Evolutionary conservation across 2,329 filamentous ascomycete species (phyloP), one percentile per base, ranked within the genome.

Genomic region (Phaeoacremonium minimum): DNA sequence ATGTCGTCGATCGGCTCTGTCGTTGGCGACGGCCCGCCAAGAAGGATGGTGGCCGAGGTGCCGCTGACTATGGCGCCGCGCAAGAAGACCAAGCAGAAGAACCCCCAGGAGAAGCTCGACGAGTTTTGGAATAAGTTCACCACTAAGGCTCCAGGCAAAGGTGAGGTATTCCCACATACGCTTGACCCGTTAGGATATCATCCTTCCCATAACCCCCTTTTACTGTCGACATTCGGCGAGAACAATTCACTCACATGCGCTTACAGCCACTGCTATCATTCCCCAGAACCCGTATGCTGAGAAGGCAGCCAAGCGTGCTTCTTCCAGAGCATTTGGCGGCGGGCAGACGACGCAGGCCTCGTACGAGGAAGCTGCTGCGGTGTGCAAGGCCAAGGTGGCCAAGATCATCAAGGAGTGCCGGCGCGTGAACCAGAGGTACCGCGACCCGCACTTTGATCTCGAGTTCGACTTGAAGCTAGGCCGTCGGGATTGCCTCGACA

Each of bases 371-470:
- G 87, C 86, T 0, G 77, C 72, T 4, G 73, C 73, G 15, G 75
- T 82, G 40, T 94, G 87, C 60, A 71, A 67, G 36, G 75, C 73
- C 38, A 85, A 73, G 62, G 84, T 73, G 4, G 69, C 66, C 17
- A 75, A 77, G 54, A 81, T 82, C 41, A 69, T 77, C 33, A 67
- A 68, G 39, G 77, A 81, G 52, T 94, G 87, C 55, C 71, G 79
- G 15, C 75, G 85, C 7, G 69, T 88, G 39, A 95, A 95, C 58
- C 83, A 88, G 51, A 91, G 88, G 58, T 95, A 94, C 55, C 76
- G 83, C 13, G 87, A 94, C 53, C 77, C 82, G n/a, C 80, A 93
- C 56, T 95, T 95, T 53, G 85, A 95, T 55, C 79, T 95, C 35
- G 87, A 93, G 53, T 67, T 76, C 26, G 86, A 90, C 55, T 69